Percentiles rank a stretch among this genome's conserved stretches.
phyloP scores from a whole-genome alignment of 345 rosid genomes.

The Lepidium didymum region DNA sequence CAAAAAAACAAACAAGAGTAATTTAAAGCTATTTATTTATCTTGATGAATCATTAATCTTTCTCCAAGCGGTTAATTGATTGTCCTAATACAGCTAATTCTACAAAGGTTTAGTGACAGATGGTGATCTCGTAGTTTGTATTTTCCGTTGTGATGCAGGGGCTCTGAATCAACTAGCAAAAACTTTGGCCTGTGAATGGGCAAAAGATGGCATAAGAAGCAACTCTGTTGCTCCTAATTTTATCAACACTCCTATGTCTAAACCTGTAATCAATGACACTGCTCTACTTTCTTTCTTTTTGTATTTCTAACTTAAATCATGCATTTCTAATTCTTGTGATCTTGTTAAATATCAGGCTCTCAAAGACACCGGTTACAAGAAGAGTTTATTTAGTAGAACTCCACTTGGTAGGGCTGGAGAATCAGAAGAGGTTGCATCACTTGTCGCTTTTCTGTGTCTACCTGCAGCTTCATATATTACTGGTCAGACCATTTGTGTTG shows the following conservation, averaged over 20 bases:
- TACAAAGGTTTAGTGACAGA: neutral
- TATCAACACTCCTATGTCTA: neutral
- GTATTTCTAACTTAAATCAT: no score
- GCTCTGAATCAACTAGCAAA: conserved; percentile 7
- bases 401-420: conserved; percentile 18
- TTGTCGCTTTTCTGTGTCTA: neutral
- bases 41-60: neutral
- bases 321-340: neutral
- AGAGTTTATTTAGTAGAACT: neutral
- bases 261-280: neutral
- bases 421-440: conserved; percentile 3
- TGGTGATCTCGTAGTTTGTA: neutral
- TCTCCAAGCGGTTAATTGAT: neutral
- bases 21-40: neutral
- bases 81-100: neutral
- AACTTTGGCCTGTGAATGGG: conserved; percentile 18
- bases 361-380: neutral
- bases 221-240: conserved; percentile 10
- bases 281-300: neutral
- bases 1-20: neutral
- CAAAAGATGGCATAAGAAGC: neutral
- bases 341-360: neutral
- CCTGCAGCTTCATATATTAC: conserved; percentile 14
- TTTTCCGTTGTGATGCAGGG: neutral
- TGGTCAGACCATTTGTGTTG: conserved; percentile 21